Base-by-base conservation (phyloP, 2,329 filamentous ascomycete genomes). In the Monosporascus cannonballus region DNA sequence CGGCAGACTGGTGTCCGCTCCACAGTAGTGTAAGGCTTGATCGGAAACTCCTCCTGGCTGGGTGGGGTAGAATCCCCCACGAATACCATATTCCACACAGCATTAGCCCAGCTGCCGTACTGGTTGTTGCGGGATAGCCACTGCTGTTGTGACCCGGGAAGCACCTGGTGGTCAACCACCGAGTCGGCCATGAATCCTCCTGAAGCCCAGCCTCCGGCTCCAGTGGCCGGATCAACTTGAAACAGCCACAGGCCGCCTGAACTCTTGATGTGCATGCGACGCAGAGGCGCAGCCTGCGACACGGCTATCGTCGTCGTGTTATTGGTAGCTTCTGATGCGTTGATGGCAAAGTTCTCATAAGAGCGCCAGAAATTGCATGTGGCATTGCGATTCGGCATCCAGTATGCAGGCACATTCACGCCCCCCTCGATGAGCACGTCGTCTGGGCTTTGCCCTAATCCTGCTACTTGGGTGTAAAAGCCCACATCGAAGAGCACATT, bases 31-130 rank as follows among this genome's bases (percentile, higher is more conserved):
- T 69, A 68, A 14, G 66, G 56, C 22, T 54, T 56, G 14, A 47
- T 48, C 11, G 65, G 66, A 34, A 64, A 69, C 30, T 59, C 58
- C 15, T 59, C 59, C 48, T 64, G 58, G 47, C 55, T 58, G 3
- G 66, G 66, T n/a, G 65, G 60, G 46, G 59, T 58, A 3, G 53
- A 49, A 22, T 67, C 65, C 6, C 66, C 66, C 6, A 68, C 62
- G 22, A 68, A 68, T 6, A 68, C 66, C 66, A 68, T 68, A 25
- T 68, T 68, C 66, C 66, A 68, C 2, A 68, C 66, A 14, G 58
- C 66, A 37, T 68, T 68, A 1, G 65, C 62, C 66, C 66, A 68
- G 47, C 59, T 65, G 8, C 65, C 66, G 44, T 67, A 68, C 53
- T 47, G 60, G 24, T 65, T 66, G 51, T 68, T 68, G 17, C 66